These are phyloP conservation scores for Castanea crenata DNA, from an alignment of 306 rosid genomes.

Conservation along the genomic window DNA sequence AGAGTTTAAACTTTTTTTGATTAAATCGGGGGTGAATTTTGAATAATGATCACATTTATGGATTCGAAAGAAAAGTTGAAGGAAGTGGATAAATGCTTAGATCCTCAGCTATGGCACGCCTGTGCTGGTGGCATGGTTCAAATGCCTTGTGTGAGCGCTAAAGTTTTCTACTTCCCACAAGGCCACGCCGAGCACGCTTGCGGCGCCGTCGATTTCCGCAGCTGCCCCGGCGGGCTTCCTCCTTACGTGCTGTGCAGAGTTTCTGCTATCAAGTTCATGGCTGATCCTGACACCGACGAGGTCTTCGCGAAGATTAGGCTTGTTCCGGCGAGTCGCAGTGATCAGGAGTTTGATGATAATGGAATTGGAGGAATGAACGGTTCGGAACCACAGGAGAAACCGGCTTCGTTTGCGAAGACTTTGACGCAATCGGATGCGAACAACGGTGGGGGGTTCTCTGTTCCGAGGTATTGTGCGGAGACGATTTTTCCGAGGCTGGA, in stretches of 20 bases:
- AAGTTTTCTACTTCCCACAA: slow-evolving; percentile 82
- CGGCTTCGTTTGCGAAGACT: slow-evolving; percentile 80
- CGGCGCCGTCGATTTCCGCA: slow-evolving; percentile 61
- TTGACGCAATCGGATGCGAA: slow-evolving; percentile 96
- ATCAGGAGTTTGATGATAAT: slow-evolving; percentile 38
- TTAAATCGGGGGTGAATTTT: not conserved
- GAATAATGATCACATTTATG: slow-evolving; percentile 77
- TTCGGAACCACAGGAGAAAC: slow-evolving; percentile 59
- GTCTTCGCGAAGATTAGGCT: slow-evolving; percentile 67
- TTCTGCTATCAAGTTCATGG: slow-evolving; percentile 61
- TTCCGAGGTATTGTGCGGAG: slow-evolving; percentile 91
- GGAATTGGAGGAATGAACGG: slow-evolving; percentile 45
- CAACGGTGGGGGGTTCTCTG: slow-evolving; percentile 95
- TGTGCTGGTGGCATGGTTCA: slow-evolving; percentile 98
- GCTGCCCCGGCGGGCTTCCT: slow-evolving; percentile 41
- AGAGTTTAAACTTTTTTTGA: not conserved
- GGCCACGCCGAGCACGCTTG: slow-evolving; percentile 92
- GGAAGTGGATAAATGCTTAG: slow-evolving; percentile 70
- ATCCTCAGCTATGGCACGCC: slow-evolving; percentile 94
- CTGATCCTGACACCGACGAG: slow-evolving; percentile 88
- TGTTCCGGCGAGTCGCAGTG: slow-evolving; percentile 42
- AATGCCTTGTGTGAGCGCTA: slow-evolving; percentile 70
- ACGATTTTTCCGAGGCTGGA: slow-evolving; percentile 88
- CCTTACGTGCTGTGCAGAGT: slow-evolving; percentile 69
- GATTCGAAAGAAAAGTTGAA: slow-evolving; percentile 72